Conservation (phyloP, 1,284 basidiomycete species). For the Microbotryomycetes sp. region DNA sequence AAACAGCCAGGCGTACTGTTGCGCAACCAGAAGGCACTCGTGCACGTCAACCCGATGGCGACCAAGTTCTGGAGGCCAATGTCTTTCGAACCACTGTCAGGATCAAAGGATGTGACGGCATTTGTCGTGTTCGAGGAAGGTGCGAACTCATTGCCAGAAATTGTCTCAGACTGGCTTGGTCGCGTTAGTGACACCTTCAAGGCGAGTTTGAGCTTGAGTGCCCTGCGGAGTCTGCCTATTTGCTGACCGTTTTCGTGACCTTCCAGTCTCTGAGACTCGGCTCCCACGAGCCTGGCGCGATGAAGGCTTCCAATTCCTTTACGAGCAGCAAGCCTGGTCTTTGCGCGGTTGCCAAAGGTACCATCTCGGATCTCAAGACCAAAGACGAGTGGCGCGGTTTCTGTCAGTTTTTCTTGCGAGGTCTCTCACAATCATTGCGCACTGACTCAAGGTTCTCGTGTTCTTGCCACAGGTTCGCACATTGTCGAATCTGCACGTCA, state of each 20-base stretch:
- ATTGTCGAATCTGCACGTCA: slow-evolving; percentile 12
- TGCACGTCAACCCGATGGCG: slow-evolving; percentile 59
- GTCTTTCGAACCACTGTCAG: slow-evolving; percentile 60
- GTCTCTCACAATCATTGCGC: neutral
- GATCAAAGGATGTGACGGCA: slow-evolving; percentile 59
- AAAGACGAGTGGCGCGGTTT: neutral
- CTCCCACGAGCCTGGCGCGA: slow-evolving; percentile 13
- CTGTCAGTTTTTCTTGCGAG: neutral
- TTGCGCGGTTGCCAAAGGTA: slow-evolving; percentile 3
- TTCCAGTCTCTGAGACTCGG: slow-evolving; percentile 28
- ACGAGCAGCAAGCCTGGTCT: slow-evolving; percentile 16
- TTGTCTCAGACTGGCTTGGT: slow-evolving; percentile 56
- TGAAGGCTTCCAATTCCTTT: neutral
- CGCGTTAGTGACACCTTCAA: slow-evolving; percentile 53
- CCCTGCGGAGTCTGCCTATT: neutral
- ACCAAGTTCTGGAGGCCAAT: slow-evolving; percentile 76
- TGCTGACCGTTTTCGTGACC: neutral
- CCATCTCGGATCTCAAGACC: neutral
- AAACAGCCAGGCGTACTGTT: slow-evolving; percentile 16
- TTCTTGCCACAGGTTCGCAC: neutral
- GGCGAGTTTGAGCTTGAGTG: slow-evolving; percentile 46
- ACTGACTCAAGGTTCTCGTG: neutral
- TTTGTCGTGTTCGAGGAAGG: slow-evolving; percentile 61
- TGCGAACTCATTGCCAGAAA: slow-evolving; percentile 45
- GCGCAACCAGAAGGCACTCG: slow-evolving; percentile 43